Conservation (phyloP, 805 yeast genomes). For the Metschnikowia matae region DNA sequence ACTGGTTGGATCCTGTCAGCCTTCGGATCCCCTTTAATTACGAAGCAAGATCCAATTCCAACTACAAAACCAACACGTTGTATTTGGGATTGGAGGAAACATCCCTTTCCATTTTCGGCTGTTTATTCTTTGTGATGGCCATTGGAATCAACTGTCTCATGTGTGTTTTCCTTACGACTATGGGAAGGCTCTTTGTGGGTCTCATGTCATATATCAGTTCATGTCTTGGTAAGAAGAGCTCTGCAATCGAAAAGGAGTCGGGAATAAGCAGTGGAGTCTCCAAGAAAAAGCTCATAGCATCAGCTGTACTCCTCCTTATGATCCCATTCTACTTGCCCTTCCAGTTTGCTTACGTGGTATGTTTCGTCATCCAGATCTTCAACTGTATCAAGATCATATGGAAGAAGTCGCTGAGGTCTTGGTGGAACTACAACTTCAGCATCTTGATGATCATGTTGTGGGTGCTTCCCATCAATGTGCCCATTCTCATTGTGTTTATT, state of each 20-base stretch:
- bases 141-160: conserved; percentile 39
- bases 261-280: background rate
- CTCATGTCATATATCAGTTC: background rate
- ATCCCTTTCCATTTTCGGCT: conserved; percentile 54
- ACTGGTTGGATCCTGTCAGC: conserved; percentile 51
- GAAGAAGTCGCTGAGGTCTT: conserved; percentile 14
- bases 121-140: conserved; percentile 48
- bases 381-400: conserved; percentile 39
- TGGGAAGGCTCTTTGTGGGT: conserved; percentile 11
- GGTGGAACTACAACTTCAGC: conserved; percentile 59
- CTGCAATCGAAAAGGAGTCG: background rate
- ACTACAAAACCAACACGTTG: conserved; percentile 48
- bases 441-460: conserved; percentile 66
- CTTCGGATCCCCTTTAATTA: conserved; percentile 44
- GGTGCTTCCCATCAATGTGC: conserved; percentile 74
- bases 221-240: background rate
- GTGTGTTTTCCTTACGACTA: conserved; percentile 21
- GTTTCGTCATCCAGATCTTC: conserved; percentile 54
- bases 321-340: conserved; percentile 71
- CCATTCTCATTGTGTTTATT: conserved; percentile 73
- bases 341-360: conserved; percentile 68
- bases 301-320: conserved; percentile 34
- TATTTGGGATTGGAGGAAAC: conserved; percentile 64
- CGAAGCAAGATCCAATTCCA: conserved; percentile 31
- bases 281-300: conserved; percentile 24